Percentiles rank a stretch among this genome's conserved stretches.
Conservation (phyloP, 352 stramenopile genomes). For the Pythium graminicola region DNA sequence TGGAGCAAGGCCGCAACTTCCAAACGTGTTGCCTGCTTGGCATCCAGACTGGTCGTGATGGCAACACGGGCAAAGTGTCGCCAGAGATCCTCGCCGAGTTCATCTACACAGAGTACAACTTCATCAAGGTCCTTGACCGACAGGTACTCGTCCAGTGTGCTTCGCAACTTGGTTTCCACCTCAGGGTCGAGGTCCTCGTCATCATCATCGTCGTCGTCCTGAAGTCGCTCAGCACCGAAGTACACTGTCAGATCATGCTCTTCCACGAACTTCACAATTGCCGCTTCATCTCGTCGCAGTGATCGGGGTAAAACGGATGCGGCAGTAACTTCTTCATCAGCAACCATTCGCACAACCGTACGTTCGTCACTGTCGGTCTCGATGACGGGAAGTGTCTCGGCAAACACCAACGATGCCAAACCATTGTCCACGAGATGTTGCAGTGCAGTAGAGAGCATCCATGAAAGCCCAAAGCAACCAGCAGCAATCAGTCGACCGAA, state of each 20-base stretch:
- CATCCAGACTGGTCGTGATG: conserved; percentile 43
- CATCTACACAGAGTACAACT: conserved; percentile 67
- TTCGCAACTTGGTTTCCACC: conserved; percentile 53
- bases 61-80: conserved; percentile 60
- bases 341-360: conserved; percentile 69
- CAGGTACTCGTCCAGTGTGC: conserved; percentile 72
- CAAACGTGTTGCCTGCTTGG: conserved; percentile 39
- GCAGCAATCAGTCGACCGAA: conserved; percentile 68
- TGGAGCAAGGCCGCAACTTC: conserved; percentile 38
- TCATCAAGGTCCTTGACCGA: conserved; percentile 68
- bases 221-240: conserved; percentile 32
- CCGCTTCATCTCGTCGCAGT: conserved; percentile 32
- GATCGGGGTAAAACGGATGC: conserved; percentile 42
- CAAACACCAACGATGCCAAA: conserved; percentile 60
- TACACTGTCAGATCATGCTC: conserved; percentile 60
- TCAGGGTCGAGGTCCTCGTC: conserved; percentile 57
- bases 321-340: conserved; percentile 65
- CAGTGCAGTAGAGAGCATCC: conserved; percentile 61
- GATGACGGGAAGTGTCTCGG: conserved; percentile 66
- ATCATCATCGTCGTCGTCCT: conserved; percentile 32
- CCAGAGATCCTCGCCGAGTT: conserved; percentile 46
- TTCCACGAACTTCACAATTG: conserved; percentile 52
- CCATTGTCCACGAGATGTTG: conserved; percentile 51
- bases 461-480: conserved; percentile 80
- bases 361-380: conserved; percentile 58